These are phyloP conservation scores for Boletus rubropictus DNA, from an alignment of 768 basidiomycete genomes.

Conservation along the genomic window DNA sequence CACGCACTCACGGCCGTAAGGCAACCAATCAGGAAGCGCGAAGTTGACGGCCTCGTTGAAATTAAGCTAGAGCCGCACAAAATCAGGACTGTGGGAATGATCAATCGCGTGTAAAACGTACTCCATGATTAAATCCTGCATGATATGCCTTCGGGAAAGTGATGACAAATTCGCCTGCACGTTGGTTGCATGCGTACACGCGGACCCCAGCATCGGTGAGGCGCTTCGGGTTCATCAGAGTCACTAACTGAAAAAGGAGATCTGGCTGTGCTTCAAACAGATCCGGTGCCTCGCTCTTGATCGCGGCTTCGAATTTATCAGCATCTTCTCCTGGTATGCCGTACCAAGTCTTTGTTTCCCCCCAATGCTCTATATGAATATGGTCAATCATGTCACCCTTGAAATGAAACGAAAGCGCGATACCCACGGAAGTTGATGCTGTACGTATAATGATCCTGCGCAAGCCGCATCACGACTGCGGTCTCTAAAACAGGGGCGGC, in stretches of 20 bases:
- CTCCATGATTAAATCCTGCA: conserved; percentile 97
- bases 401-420: conserved; percentile 15
- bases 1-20: conserved; percentile 82
- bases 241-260: conserved; percentile 94
- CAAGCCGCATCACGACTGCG: conserved; percentile 20
- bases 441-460: conserved; percentile 94
- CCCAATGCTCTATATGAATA: conserved; percentile 81
- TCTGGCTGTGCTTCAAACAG: conserved; percentile 97
- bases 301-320: conserved; percentile 93
- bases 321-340: conserved; percentile 95
- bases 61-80: conserved; percentile 62
- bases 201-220: conserved; percentile 84
- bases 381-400: conserved; percentile 23
- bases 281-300: conserved; percentile 92
- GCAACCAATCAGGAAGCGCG: conserved; percentile 92
- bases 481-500: conserved; percentile 13
- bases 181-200: conserved; percentile 91
- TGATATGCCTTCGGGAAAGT: conserved; percentile 98
- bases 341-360: conserved; percentile 99
- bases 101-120: conserved; percentile 41
- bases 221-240: conserved; percentile 91
- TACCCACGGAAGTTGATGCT: conserved; percentile 86
- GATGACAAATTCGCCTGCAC: conserved; percentile 95
- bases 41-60: conserved; percentile 99
- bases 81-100: conserved; percentile 22